Base-by-base conservation (phyloP, 2,329 filamentous ascomycete species). In the Macroventuria anomochaeta region DNA sequence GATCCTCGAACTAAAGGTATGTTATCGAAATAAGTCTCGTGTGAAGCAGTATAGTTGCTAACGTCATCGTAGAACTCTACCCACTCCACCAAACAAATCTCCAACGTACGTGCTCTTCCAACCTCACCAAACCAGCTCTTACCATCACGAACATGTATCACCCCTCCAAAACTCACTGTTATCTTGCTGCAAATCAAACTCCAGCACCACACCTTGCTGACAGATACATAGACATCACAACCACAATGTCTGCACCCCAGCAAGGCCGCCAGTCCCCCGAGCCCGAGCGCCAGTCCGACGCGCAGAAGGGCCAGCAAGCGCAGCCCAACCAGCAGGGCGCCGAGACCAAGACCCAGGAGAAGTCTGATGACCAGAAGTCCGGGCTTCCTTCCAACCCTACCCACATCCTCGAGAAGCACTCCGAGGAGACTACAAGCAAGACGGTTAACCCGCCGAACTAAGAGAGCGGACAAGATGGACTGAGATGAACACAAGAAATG, bases 191-290 rank as follows among this genome's bases (percentile, higher is more conserved):
- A 42, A 37, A 55, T 64, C 7, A n/a, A n/a, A n/a, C n/a, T n/a
- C n/a, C n/a, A n/a, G n/a, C n/a, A n/a, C n/a, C n/a, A n/a, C n/a
- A n/a, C n/a, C n/a, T n/a, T n/a, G n/a, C n/a, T n/a, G n/a, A n/a
- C n/a, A n/a, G n/a, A n/a, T n/a, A n/a, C n/a, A n/a, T n/a, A n/a
- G n/a, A 3, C 18, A 20, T 7, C 61, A 57, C 59, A 74, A 42
- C 20, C 36, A 86, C 61, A 68, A 91, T 91, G 88, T 87, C 89
- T 65, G 81, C 83, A 51, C 82, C 79, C 61, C 77, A 80, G 69
- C 76, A 83, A 76, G 89, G 90, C 73, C 87, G 87, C 70, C 84
- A 96, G 77, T 96, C 91, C 26, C 92, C 91, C 58, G 79, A 86
- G 46, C 89, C 90, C 23, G 86, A 90, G 78, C 71, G 74, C 62